These are phyloP conservation scores for Exophiala sideris DNA, from an alignment of 2,329 filamentous ascomycete species.

Conservation along the genomic window DNA sequence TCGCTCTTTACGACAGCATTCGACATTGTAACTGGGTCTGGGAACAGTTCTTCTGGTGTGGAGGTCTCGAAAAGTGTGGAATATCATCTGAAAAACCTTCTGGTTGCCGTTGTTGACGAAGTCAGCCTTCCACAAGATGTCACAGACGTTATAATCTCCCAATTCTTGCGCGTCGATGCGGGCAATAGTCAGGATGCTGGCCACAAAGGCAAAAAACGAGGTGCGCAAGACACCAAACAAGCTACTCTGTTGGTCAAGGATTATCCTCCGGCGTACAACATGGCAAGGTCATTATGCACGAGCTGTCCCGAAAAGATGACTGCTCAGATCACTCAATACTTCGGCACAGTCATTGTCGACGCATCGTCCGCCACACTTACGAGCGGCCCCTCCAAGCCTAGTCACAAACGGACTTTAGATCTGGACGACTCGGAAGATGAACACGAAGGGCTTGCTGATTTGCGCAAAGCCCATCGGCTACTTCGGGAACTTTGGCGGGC, in stretches of 20 bases:
- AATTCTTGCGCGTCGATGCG: conserved; percentile 86
- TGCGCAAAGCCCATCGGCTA: conserved; percentile 83
- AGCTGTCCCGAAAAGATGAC: conserved; percentile 90
- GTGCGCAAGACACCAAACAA: conserved; percentile 68
- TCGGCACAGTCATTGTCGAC: conserved; percentile 93
- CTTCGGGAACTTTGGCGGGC: conserved; percentile 93
- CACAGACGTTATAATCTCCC: conserved; percentile 88
- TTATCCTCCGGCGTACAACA: conserved; percentile 87
- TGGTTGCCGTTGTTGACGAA: conserved; percentile 85
- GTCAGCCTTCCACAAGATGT: conserved; percentile 75
- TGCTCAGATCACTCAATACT: conserved; percentile 90
- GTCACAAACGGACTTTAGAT: conserved; percentile 48
- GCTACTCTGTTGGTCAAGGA: conserved; percentile 81
- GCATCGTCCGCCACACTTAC: conserved; percentile 50
- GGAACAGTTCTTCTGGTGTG: conserved; percentile 71
- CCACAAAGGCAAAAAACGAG: conserved; percentile 52
- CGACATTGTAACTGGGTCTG: conserved; percentile 79
- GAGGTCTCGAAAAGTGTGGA: conserved; percentile 90
- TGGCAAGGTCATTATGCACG: conserved; percentile 93
- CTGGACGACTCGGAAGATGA: conserved; percentile 64
- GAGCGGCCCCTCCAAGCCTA: conserved; percentile 40
- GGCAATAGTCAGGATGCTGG: conserved; percentile 55
- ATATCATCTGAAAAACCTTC: conserved; percentile 81
- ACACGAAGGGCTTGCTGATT: conserved; percentile 80
- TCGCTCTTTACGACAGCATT: conserved; percentile 86